Conservation (phyloP, 2,329 filamentous ascomycete genomes). For the Verticillium dahliae region DNA sequence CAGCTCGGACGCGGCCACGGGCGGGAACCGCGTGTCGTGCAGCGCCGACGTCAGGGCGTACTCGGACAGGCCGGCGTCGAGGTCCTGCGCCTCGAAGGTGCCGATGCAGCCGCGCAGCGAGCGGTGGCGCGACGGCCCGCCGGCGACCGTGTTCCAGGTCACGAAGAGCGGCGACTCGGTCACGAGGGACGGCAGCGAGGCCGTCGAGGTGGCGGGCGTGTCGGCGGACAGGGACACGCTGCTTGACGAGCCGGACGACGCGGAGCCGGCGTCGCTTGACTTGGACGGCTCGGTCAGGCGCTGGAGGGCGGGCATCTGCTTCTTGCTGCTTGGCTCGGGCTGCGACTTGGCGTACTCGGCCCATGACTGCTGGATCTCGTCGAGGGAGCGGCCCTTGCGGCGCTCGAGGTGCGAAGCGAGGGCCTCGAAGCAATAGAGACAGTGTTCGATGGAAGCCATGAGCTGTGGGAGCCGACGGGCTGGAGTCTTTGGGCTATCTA, state of each 20-base stretch:
- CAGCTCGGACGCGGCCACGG: constrained; percentile 47
- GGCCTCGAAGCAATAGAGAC: constrained; percentile 87
- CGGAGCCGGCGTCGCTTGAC: constrained; percentile 17
- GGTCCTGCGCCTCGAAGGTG: constrained; percentile 75
- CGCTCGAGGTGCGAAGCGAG: constrained; percentile 70
- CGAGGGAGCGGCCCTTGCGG: constrained; percentile 60
- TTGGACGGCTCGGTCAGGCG: constrained; percentile 27
- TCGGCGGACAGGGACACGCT: constrained; percentile 29
- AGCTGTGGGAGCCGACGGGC: neutral
- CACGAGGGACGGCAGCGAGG: constrained; percentile 28
- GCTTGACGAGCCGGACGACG: constrained; percentile 22
- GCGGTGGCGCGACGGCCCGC: constrained; percentile 43
- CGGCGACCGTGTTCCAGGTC: constrained; percentile 78
- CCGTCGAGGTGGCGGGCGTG: constrained; percentile 37
- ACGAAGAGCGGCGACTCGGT: constrained; percentile 76
- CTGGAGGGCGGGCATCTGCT: constrained; percentile 33
- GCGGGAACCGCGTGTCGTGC: constrained; percentile 55
- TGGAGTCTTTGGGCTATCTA: neutral
- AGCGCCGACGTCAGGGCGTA: constrained; percentile 78
- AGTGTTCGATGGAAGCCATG: constrained; percentile 85
- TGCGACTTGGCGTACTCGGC: constrained; percentile 28
- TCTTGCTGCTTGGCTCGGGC: constrained; percentile 20
- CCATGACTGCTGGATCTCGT: constrained; percentile 63
- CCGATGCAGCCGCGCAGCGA: constrained; percentile 90
- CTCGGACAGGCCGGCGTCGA: constrained; percentile 65